Base-by-base conservation (phyloP, 2,329 filamentous ascomycete genomes). In the Orbilia ellipsospora region DNA sequence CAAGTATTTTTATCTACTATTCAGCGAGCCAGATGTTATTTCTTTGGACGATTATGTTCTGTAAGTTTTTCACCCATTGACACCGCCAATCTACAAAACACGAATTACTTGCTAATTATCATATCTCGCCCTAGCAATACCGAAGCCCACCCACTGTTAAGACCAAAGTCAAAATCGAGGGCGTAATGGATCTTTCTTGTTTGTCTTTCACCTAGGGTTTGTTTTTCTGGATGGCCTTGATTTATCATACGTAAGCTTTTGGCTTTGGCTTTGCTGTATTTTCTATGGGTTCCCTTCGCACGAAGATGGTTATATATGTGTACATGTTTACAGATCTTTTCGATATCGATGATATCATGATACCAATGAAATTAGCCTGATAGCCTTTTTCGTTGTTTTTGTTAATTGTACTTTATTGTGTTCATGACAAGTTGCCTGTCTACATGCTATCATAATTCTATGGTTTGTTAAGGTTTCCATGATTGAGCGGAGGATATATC, bases 1-100 rank as follows among this genome's bases (percentile, higher is more conserved):
- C 79, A 97, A 96, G 85, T 96, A 96, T 81, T 96, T 95, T 78
- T 97, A 93, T 81, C 82, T 97, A 68, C 85, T 96, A 59, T 97
- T 92, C 81, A 88, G 88, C 20, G 86, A 89, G 67, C 89, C 90
- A 0, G 85, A 86, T n/a, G 79, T 89, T 31, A 84, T 91, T 48
- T 90, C 85, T 79, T 81, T 92, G 79, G 90, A 93, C 81, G 86
- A 91, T 7, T 92, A 85, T 81, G 88, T 92, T 45, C 83, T 90
- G 75, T 75, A 69, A 65, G 72, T 65, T 48, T 16, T 15, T 6
- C 15, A 10, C 4, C 44, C 6, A 10, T 48, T n/a, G 44, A 48
- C 8, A 15, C 13, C 13, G 4, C 6, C 13, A 48, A 1, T 48
- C 44, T n/a, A 1, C 44, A 15, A n/a, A 2, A 6, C 31, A 36